Evolutionary conservation across 768 basidiomycete species (phyloP).

Genomic region (Suillus occidentalis): DNA sequence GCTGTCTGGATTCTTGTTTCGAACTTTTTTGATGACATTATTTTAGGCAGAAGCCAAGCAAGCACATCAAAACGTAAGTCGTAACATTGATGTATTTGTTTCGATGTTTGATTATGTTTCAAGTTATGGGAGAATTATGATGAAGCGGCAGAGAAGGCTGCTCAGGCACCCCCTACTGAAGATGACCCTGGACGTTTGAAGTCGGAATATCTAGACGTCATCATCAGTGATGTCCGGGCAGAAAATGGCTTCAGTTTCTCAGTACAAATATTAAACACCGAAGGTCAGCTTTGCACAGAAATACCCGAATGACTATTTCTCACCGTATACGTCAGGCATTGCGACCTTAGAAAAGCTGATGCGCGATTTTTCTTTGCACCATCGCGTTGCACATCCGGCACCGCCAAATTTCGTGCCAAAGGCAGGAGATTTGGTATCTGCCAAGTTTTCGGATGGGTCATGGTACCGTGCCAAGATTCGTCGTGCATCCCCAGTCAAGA

Average conservation of each 20-base stretch:
- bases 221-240: conserved; percentile 83
- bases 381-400: conserved; percentile 56
- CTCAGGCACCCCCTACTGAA: conserved; percentile 46
- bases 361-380: conserved; percentile 88
- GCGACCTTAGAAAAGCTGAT: conserved; percentile 91
- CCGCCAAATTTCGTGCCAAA: conserved; percentile 77
- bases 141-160: conserved; percentile 62
- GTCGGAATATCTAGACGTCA: conserved; percentile 88
- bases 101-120: conserved; percentile 6
- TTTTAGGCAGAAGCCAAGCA: conserved; percentile 79
- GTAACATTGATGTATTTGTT: neutral
- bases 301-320: conserved; percentile 6
- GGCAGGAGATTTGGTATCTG: conserved; percentile 88
- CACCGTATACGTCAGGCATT: conserved; percentile 56
- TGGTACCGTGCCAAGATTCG: conserved; percentile 98
- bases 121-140: conserved; percentile 90
- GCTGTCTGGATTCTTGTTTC: neutral
- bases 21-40: neutral
- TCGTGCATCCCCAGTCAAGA: conserved; percentile 82
- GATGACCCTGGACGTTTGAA: conserved; percentile 57
- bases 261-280: conserved; percentile 89
- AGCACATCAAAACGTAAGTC: conserved; percentile 70
- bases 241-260: conserved; percentile 82
- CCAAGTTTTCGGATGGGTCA: conserved; percentile 89
- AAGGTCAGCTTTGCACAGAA: conserved; percentile 52